Evolutionary conservation across 2,329 filamentous ascomycete species (phyloP), one percentile per base, ranked within the genome.

Genomic region (Coleophoma crateriformis): DNA sequence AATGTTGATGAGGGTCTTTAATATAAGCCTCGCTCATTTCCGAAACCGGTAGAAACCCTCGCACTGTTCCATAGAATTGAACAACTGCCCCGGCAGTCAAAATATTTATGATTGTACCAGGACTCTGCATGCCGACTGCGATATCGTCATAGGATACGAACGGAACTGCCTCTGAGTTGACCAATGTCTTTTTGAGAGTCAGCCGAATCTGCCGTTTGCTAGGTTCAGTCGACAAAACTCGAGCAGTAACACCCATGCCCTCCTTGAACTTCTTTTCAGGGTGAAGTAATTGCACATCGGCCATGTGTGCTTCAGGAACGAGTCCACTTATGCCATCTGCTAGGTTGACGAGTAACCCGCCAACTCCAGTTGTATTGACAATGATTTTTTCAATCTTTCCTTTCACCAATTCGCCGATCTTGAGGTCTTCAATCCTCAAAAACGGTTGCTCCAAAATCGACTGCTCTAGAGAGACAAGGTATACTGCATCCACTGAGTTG

Each of bases 11-110:
- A 4, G 94, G 90, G 62, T 96, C 88, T 58, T 87, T 81, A 61
- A 99, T 96, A 64, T 87, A 96, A 11, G 91, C 90, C 66, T 99
- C 94, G 65, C 94, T 97, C 94, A 99, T 99, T 69, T 99, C 92
- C 1, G 88, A 88, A 1, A 95, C 85, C 2, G 94, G 94, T 48
- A 99, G 76, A 72, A 95, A 99, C 8, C 87, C 95, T 56, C 83
- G 82, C 17, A 99, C 75, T 8, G 76, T 71, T 15, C 90, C 90
- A 62, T 95, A 99, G 69, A 97, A 99, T 64, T 95, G 90, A 47
- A 99, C 87, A 15, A 92, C 82, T 11, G 94, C 94, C 51, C 94
- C 94, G 47, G 82, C 82, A 3, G 79, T 70, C 50, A 90, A 75
- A 11, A 99, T 75, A 55, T 87, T 95, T 57, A 95, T 78, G 56